These are phyloP conservation scores for Phytophthora vignae DNA, from an alignment of 352 stramenopile genomes.

Conservation along the genomic window DNA sequence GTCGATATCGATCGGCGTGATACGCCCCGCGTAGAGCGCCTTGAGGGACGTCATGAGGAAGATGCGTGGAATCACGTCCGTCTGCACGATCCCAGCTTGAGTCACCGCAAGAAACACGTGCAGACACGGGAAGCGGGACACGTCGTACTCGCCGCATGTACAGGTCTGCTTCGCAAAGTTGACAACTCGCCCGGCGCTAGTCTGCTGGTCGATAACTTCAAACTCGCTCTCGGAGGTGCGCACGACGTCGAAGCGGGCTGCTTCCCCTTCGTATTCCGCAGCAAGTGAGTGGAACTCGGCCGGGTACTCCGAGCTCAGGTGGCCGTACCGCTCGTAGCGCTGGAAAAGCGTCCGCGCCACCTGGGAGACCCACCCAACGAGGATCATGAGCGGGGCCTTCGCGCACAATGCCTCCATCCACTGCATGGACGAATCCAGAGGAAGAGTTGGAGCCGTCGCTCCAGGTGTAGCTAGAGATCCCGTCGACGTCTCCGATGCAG, in stretches of 20 bases:
- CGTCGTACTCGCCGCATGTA: constrained; percentile 81
- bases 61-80: constrained; percentile 82
- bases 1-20: constrained; percentile 85
- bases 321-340: constrained; percentile 74
- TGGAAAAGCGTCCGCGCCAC: constrained; percentile 79
- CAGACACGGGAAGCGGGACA: constrained; percentile 77
- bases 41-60: constrained; percentile 86
- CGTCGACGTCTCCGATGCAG: constrained; percentile 4
- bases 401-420: constrained; percentile 72
- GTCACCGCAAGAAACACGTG: constrained; percentile 82
- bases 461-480: background rate
- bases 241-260: constrained; percentile 68
- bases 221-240: constrained; percentile 75
- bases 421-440: constrained; percentile 52
- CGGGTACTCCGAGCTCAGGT: constrained; percentile 80
- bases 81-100: constrained; percentile 64
- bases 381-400: constrained; percentile 82
- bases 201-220: constrained; percentile 80
- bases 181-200: constrained; percentile 69
- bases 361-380: constrained; percentile 84
- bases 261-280: constrained; percentile 68
- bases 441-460: constrained; percentile 18
- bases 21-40: constrained; percentile 68
- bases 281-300: constrained; percentile 75
- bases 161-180: constrained; percentile 81